phyloP scores from a whole-genome alignment of 2,329 filamentous ascomycete genomes.

The Fusarium scirpi region DNA sequence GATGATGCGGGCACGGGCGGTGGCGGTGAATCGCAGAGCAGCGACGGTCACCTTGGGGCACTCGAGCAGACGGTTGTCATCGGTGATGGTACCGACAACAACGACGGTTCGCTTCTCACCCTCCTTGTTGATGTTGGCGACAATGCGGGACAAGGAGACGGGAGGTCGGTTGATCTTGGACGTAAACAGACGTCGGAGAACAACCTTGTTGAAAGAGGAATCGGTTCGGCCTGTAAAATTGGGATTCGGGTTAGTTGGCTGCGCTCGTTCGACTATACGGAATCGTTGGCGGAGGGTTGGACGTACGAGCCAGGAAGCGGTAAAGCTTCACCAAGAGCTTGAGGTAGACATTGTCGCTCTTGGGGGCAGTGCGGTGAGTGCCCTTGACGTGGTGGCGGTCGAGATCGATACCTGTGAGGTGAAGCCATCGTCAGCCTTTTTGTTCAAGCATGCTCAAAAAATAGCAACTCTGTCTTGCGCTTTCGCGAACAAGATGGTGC shows the following conservation, averaged over 20 bases:
- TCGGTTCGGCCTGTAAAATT: conserved; percentile 85
- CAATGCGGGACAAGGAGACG: conserved; percentile 93
- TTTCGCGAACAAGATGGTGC: conserved; percentile 48
- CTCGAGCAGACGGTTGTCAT: conserved; percentile 93
- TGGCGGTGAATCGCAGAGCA: conserved; percentile 95
- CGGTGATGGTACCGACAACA: conserved; percentile 93
- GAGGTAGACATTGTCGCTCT: conserved; percentile 98
- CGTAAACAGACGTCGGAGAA: conserved; percentile 97
- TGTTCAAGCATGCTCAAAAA: conserved; percentile 72
- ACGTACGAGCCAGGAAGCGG: conserved; percentile 94
- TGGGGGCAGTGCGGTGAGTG: conserved; percentile 91
- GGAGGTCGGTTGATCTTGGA: conserved; percentile 98
- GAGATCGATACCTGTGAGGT: conserved; percentile 76
- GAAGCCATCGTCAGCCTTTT: conserved; percentile 71
- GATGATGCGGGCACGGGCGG: conserved; percentile 91
- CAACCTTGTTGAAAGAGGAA: conserved; percentile 97
- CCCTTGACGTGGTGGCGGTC: conserved; percentile 75
- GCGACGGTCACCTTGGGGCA: conserved; percentile 94
- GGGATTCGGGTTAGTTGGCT: conserved; percentile 20
- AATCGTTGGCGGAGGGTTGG: conserved; percentile 43
- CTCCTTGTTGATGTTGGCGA: conserved; percentile 73
- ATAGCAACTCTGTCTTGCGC: conserved; percentile 47
- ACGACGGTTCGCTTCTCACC: conserved; percentile 88
- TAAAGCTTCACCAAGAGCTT: conserved; percentile 98
- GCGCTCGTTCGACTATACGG: conserved; percentile 2